Evolutionary conservation across 192 early-diverging fungal genomes (phyloP).

Genomic region (Coemansia sp.): DNA sequence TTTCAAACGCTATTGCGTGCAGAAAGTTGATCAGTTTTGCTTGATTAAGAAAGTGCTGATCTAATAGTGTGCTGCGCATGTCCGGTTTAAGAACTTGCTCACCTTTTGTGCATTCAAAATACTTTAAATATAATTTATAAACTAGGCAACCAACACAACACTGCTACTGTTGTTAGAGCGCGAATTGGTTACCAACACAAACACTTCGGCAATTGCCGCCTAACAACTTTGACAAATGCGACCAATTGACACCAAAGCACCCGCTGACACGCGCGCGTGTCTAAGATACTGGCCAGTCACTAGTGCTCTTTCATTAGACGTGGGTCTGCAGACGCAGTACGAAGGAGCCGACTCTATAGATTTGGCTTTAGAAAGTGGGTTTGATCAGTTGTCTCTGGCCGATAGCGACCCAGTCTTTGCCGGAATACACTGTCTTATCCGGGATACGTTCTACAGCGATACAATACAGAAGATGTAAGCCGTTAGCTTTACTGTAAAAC

Average conservation of each 20-base stretch:
- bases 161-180: too few relatives aligned
- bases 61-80: too few relatives aligned
- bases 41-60: too few relatives aligned
- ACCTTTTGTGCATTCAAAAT: too few relatives aligned
- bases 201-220: background rate
- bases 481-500: background rate
- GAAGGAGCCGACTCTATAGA: slow-evolving; percentile 15
- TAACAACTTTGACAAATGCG: slow-evolving; percentile 18
- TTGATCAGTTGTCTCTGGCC: slow-evolving; percentile 20
- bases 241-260: slow-evolving; percentile 28
- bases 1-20: too few relatives aligned
- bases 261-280: slow-evolving; percentile 41
- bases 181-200: too few relatives aligned
- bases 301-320: slow-evolving; percentile 24
- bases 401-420: slow-evolving; percentile 5
- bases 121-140: too few relatives aligned
- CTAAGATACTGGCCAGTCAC: slow-evolving; percentile 43
- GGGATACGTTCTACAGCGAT: slow-evolving; percentile 22
- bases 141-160: too few relatives aligned
- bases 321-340: slow-evolving; percentile 23
- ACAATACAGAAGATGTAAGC: slow-evolving; percentile 40
- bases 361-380: slow-evolving; percentile 22
- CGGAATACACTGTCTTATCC: slow-evolving; percentile 18
- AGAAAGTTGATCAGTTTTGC: too few relatives aligned
- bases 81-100: too few relatives aligned